Evolutionary conservation across 2,329 filamentous ascomycete genomes (phyloP), one percentile per base, ranked within the genome.

Genomic region (Fusarium sp.): DNA sequence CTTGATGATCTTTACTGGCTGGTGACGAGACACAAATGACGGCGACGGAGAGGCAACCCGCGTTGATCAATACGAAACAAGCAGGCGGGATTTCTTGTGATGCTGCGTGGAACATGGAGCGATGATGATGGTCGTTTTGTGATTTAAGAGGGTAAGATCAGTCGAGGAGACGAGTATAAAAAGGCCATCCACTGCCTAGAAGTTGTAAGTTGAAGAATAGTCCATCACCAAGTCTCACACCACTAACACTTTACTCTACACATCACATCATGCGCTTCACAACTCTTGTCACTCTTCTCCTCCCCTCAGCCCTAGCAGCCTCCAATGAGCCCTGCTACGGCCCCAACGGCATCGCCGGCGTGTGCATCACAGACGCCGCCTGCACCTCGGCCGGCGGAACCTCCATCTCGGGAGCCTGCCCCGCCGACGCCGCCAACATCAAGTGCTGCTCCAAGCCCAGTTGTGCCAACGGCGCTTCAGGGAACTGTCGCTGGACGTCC

Each of bases 391-490:
- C 70, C 17, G 84, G 84, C 65, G 85, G 85, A 45, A 82, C 79
- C 60, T 80, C 81, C 66, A 80, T 83, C 68, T 72, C 76, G 33
- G 82, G 82, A 20, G 82, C 79, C 35, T 86, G 85, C 70, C 84
- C 84, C 6, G 72, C 77, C 22, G 83, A 85, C 68, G 69, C 81
- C 2, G 73, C 76, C 65, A 74, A 82, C 76, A 77, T 86, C 61
- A 81, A 82, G 66, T 86, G 84, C 80, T 86, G 85, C 79, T 82
- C 80, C 73, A 86, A 86, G 70, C 68, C 83, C 4, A 61, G 69
- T 3, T 86, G 85, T 71, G 76, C 76, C 47, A 78, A 74, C 65
- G 78, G 79, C 22, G 56, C 66, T 37, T 65, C 58, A 5, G 83
- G 83, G 52, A 83, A 83, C 75, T 85, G 84, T 67, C 80, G 81